Conservation (phyloP, 345 rosid genomes). For the Garcia nutans region DNA sequence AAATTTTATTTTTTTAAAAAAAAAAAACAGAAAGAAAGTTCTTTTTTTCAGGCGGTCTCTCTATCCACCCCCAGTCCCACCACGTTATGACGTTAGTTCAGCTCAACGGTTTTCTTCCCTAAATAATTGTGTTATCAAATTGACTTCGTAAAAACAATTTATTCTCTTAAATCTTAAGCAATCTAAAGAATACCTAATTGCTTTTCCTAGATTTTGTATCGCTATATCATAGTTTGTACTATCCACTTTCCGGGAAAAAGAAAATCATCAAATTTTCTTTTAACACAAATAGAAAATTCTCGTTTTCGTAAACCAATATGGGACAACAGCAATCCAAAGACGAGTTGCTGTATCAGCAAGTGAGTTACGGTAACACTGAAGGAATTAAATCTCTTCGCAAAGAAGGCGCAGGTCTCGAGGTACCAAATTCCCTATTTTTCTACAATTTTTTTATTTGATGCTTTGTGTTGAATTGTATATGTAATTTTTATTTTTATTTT, state of each 20-base stretch:
- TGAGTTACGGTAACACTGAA: slow-evolving; percentile 64
- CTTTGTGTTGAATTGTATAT: not conserved
- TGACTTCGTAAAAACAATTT: not conserved
- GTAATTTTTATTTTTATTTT: not conserved
- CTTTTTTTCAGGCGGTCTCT: too few relatives aligned
- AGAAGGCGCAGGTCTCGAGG: slow-evolving; percentile 96
- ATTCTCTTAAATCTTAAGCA: slow-evolving; percentile 16
- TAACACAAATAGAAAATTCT: not conserved
- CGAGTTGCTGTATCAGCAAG: slow-evolving; percentile 82
- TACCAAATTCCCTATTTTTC: slow-evolving; percentile 11
- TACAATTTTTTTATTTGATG: not conserved
- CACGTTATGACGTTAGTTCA: not conserved
- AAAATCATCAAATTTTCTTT: not conserved
- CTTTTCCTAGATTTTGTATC: not conserved
- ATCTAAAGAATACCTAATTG: not conserved
- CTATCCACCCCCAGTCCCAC: not conserved
- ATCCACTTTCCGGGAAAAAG: not conserved
- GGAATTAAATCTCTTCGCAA: slow-evolving; percentile 73
- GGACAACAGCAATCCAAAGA: slow-evolving; percentile 95
- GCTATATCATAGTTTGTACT: not conserved
- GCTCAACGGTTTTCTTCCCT: not conserved
- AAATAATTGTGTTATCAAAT: not conserved
- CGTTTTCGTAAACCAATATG: slow-evolving; percentile 32
- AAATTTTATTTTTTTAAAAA: too few relatives aligned
- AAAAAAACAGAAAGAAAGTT: too few relatives aligned